Percentiles rank a stretch among this genome's conserved stretches.
These are phyloP conservation scores for Hypoxylon fragiforme DNA, from an alignment of 495 filamentous ascomycete species.

Conservation along the genomic window DNA sequence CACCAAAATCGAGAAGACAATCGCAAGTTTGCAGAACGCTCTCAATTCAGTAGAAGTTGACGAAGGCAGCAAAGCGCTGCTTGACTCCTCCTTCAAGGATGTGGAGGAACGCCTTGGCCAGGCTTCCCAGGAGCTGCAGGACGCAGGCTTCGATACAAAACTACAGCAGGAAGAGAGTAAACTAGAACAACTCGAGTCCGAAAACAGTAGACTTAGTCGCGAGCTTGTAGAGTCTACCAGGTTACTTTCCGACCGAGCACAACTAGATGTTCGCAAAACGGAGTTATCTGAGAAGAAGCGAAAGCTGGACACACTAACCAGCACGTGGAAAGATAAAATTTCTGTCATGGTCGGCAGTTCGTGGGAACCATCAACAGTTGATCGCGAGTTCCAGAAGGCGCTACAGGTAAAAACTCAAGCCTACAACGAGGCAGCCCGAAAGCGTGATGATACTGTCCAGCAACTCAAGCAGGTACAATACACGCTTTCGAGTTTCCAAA, in stretches of 20 bases:
- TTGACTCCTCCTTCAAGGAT: slow-evolving; percentile 74
- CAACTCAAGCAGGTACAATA: slow-evolving; percentile 79
- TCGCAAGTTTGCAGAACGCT: slow-evolving; percentile 61
- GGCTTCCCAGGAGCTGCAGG: slow-evolving; percentile 62
- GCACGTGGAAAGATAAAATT: slow-evolving; percentile 72
- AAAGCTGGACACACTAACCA: slow-evolving; percentile 74
- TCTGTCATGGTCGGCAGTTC: slow-evolving; percentile 58
- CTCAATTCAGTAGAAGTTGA: slow-evolving; percentile 74
- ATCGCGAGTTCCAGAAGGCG: slow-evolving; percentile 68
- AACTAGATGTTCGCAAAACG: slow-evolving; percentile 75
- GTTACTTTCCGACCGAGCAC: slow-evolving; percentile 75
- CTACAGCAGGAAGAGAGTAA: slow-evolving; percentile 63
- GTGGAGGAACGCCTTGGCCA: slow-evolving; percentile 62
- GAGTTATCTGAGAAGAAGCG: slow-evolving; percentile 70
- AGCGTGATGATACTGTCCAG: slow-evolving; percentile 68
- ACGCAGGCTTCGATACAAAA: slow-evolving; percentile 67
- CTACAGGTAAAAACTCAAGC: slow-evolving; percentile 57
- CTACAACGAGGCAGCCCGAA: slow-evolving; percentile 62
- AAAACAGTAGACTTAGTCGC: slow-evolving; percentile 65
- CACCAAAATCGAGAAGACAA: slow-evolving; percentile 66
- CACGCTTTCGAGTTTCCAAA: slow-evolving; percentile 67
- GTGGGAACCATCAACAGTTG: slow-evolving; percentile 73
- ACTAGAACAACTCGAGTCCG: slow-evolving; percentile 68
- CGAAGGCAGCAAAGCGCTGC: slow-evolving; percentile 75
- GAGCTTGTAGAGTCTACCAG: slow-evolving; percentile 81